These are phyloP conservation scores for Curvularia sp. DNA, from an alignment of 2,329 filamentous ascomycete species.

Conservation along the genomic window DNA sequence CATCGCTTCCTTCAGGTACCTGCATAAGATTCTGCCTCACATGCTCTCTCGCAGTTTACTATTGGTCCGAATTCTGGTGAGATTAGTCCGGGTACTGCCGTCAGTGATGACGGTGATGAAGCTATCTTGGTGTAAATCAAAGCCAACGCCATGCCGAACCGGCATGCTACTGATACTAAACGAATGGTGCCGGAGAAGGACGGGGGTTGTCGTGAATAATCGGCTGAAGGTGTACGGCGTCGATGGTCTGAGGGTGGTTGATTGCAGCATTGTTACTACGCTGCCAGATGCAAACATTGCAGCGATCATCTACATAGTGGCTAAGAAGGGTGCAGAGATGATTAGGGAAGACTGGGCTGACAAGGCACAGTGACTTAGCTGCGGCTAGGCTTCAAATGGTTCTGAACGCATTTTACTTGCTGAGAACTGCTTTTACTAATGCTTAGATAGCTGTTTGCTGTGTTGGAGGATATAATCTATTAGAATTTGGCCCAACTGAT, in stretches of 20 bases:
- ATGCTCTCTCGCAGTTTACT: slow-evolving; percentile 27
- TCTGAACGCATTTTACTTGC: neutral
- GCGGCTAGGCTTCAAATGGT: neutral
- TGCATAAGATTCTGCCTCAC: slow-evolving; percentile 38
- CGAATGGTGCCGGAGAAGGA: slow-evolving; percentile 41
- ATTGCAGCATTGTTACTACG: slow-evolving; percentile 43
- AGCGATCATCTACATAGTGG: slow-evolving; percentile 35
- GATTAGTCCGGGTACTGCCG: slow-evolving; percentile 36
- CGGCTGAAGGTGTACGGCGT: slow-evolving; percentile 45
- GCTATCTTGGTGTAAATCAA: slow-evolving; percentile 39
- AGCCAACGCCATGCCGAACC: slow-evolving; percentile 33
- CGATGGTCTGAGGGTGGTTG: slow-evolving; percentile 42
- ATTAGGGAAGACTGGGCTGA: slow-evolving; percentile 33
- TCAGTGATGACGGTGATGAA: slow-evolving; percentile 37
- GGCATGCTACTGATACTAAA: slow-evolving; percentile 48
- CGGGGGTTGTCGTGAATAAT: slow-evolving; percentile 43
- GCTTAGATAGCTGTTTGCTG: neutral
- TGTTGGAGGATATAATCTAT: neutral
- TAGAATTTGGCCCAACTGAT: neutral
- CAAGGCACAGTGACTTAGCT: too few relatives aligned
- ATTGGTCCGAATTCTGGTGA: slow-evolving; percentile 38
- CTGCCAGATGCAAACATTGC: slow-evolving; percentile 34
- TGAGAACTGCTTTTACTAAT: neutral
- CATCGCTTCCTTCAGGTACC: slow-evolving; percentile 44
- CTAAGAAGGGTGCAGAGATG: slow-evolving; percentile 39